These are phyloP conservation scores for Chaetoceros muelleri DNA, from an alignment of 108 stramenopile species.

Conservation along the genomic window DNA sequence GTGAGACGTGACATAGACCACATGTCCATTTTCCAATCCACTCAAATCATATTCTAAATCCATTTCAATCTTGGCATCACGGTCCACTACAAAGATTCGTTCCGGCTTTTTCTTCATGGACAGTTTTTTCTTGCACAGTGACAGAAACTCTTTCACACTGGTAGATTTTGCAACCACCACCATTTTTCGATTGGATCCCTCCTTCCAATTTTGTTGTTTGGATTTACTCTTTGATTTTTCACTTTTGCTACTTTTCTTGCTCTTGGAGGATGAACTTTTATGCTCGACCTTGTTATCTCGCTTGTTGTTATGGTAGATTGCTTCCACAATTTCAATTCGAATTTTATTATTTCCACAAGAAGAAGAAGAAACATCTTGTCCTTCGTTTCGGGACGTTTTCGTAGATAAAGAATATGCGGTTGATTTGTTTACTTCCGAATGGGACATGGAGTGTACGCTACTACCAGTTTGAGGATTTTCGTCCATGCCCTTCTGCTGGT, in stretches of 20 bases:
- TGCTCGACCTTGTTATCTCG: no score
- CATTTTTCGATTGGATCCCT: conserved; percentile 28
- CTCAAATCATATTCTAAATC: conserved; percentile 27
- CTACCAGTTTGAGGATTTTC: no score
- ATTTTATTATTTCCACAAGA: conserved; percentile 13
- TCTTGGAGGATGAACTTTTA: conserved; percentile 3
- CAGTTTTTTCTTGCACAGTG: conserved; percentile 31
- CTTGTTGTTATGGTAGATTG: conserved; percentile 18
- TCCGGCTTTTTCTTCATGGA: conserved; percentile 37
- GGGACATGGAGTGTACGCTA: no score
- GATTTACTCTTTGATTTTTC: conserved; percentile 12
- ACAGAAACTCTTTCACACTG: conserved; percentile 17
- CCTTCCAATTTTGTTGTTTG: conserved; percentile 17
- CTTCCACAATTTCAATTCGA: conserved; percentile 42
- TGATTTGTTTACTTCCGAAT: no score
- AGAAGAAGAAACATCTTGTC: no score
- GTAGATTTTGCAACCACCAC: conserved; percentile 30
- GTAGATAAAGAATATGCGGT: no score
- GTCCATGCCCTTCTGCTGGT: background rate
- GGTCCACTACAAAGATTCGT: conserved; percentile 22
- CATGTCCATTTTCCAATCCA: conserved; percentile 36
- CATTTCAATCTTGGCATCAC: conserved; percentile 6
- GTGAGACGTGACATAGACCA: conserved; percentile 29
- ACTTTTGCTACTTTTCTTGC: conserved; percentile 14
- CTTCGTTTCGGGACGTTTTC: no score